Evolutionary conservation across 1,284 basidiomycete species (phyloP), one percentile per base, ranked within the genome.

Genomic region (Cystobasidium sp.): DNA sequence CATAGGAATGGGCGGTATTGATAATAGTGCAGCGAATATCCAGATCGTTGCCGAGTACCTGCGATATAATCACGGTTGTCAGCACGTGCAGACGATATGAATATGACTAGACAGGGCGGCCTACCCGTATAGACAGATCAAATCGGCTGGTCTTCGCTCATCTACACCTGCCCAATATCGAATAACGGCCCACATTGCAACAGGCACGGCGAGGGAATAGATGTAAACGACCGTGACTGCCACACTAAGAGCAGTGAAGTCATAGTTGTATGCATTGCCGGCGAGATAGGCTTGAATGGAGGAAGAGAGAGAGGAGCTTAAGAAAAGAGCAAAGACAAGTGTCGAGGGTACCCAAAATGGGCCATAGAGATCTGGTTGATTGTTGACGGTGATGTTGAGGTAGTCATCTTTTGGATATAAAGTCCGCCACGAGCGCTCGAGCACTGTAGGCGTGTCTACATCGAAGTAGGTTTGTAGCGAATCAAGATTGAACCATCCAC

Each of bases 331-430:
- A 80, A 97, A 92, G 64, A 96, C 91, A 77, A 97, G 88, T 0
- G 94, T 96, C 0, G 93, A 94, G 62, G 95, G 87, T 0, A 93
- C 92, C 94, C 94, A 97, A 84, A 97, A 97, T 0, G 94, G 93
- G 1, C 94, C 85, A 75, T 86, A 86, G 5, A 86, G 79, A 75
- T 86, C 85, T 0, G 85, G 83, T 59, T 83, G 81, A 10, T 83
- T 84, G 14, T 84, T 83, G 65, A 85, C 83, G 0, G 82, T 82
- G 22, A 84, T 82, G 20, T 78, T 76, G 18, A 85, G 80, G 75
- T 85, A 86, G 51, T 83, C 83, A 59, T 83, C 80, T 16, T 80
- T 79, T 1, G 84, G 85, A 18, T 85, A 79, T 78, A 85, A 82
- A 3, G 84, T 82, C 76, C 81, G 79, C 22, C 79, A 81, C 43